Evolutionary conservation across 176 grass and related monocot species (phyloP), one percentile per base, ranked within the genome.

Genomic region (Rhynchospora pubera): DNA sequence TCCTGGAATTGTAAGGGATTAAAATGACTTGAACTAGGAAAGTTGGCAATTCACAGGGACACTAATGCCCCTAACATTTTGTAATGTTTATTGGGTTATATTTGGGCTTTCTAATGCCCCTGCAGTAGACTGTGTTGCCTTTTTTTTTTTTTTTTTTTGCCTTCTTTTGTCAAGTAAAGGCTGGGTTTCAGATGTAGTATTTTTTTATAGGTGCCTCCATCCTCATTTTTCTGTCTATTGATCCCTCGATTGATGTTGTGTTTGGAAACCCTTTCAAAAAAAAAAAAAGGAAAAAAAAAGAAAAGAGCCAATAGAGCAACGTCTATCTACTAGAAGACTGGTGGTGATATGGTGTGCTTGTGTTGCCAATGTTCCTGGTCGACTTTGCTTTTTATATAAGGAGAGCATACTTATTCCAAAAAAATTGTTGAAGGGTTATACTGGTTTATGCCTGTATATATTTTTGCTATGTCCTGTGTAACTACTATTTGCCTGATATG

Each of bases 401-500:
- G 69, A 74, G 44, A 5, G 1, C 10, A 26, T n/a, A 1, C 1
- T 9, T 9, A 26, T 51, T 21, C 28, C 21, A 23, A 23, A 74
- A 74, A 74, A 50, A 60, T 79, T 44, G 10, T 61, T 14, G 18
- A 13, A 4, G 13, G 71, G 5, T 70, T 45, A 69, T 65, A 83
- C 7, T 22, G 46, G 69, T 74, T 9, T 51, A 74, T 39, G 34
- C 34, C 46, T 50, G 45, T 39, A 26, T 74, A 52, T 22, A 5
- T 7, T 51, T 51, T 24, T 21, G 50, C 19, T 26, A 14, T 5
- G 15, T 53, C 18, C 24, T 86, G 34, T 81, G 7, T 86, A 32
- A 76, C 22, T 15, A 52, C 59, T 85, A 19, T 53, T 18, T 73
- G 85, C 65, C 22, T 15, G 7, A 72, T 83, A 50, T 66, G 85